Evolutionary conservation across 306 rosid species (phyloP).

Genomic region (Comarum palustre): DNA sequence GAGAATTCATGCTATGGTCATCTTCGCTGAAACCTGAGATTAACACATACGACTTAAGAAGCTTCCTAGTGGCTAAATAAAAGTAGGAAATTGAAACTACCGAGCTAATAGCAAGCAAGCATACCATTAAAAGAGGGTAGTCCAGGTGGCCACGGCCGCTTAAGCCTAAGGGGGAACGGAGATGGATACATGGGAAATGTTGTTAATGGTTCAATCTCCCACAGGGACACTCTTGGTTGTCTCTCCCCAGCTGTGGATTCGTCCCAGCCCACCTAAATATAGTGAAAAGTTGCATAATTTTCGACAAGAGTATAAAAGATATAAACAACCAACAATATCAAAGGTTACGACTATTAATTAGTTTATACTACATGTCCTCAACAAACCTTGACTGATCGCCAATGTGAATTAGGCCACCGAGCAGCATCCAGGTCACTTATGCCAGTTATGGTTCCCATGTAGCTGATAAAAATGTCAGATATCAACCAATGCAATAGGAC

Average conservation of each 20-base stretch:
- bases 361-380: background rate
- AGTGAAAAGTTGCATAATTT: slow-evolving; percentile 7
- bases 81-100: slow-evolving; percentile 10
- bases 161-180: slow-evolving; percentile 83
- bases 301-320: background rate
- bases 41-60: background rate
- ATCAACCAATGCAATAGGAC: background rate
- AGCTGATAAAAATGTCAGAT: slow-evolving; percentile 39
- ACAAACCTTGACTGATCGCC: slow-evolving; percentile 98
- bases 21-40: slow-evolving; percentile 80
- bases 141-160: slow-evolving; percentile 93
- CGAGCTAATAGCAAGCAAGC: slow-evolving; percentile 15
- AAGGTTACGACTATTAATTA: background rate
- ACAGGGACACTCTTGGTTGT: slow-evolving; percentile 91
- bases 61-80: background rate
- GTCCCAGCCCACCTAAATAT: slow-evolving; percentile 95
- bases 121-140: slow-evolving; percentile 83
- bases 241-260: slow-evolving; percentile 98
- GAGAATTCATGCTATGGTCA: slow-evolving; percentile 71
- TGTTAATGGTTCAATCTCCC: slow-evolving; percentile 98
- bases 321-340: background rate
- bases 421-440: slow-evolving; percentile 77
- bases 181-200: slow-evolving; percentile 99
- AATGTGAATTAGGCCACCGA: slow-evolving; percentile 84
- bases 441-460: slow-evolving; percentile 97